Evolutionary conservation across 768 basidiomycete species (phyloP).

Genomic region (Mycena haematopus): DNA sequence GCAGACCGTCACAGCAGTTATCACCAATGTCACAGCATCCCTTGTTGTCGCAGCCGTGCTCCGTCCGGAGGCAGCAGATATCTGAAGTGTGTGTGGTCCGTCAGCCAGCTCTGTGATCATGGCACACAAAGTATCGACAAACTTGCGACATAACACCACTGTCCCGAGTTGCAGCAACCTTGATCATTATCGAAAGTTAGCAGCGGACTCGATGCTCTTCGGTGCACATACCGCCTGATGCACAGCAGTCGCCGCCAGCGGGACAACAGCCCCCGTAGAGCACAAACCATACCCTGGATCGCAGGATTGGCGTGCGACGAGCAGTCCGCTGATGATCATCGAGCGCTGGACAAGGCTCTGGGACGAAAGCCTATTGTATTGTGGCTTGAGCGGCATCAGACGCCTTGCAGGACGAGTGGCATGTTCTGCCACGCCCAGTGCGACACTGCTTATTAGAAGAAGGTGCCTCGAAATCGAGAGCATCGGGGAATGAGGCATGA

Average conservation of each 20-base stretch:
- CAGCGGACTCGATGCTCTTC: neutral
- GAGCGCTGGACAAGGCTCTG: neutral
- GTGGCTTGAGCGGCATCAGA: neutral
- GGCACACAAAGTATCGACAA: neutral
- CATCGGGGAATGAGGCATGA: too few species aligned
- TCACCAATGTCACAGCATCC: slow-evolving; percentile 4
- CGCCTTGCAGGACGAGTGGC: neutral
- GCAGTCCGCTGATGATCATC: neutral
- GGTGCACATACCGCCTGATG: neutral
- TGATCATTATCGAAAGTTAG: neutral
- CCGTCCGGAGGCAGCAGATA: slow-evolving; percentile 1
- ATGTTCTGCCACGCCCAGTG: too few species aligned
- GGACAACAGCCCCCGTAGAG: neutral
- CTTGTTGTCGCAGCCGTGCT: slow-evolving; percentile 4
- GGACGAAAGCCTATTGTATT: neutral
- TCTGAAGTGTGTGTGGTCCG: too few species aligned
- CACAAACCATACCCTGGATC: neutral
- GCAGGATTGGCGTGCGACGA: neutral
- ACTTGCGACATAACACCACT: neutral
- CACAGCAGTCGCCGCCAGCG: neutral
- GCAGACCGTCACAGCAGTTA: slow-evolving; percentile 4
- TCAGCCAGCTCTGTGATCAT: neutral
- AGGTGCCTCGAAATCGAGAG: too few species aligned
- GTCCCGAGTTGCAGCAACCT: neutral
- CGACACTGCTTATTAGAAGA: too few species aligned